These are phyloP conservation scores for Heritiera fomes DNA, from an alignment of 345 rosid species.

Conservation along the genomic window DNA sequence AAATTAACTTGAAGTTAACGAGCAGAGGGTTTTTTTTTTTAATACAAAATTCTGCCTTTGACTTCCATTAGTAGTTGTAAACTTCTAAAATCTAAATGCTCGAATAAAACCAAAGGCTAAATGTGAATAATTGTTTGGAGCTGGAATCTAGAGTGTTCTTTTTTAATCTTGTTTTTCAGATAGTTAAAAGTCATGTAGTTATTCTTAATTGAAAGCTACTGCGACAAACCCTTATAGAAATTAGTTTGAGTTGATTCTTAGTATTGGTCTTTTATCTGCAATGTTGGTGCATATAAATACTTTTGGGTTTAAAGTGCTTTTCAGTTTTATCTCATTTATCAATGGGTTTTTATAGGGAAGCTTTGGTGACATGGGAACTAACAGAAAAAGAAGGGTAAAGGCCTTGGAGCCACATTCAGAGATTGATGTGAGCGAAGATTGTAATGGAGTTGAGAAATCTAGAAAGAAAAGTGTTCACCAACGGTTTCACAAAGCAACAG, in stretches of 20 bases:
- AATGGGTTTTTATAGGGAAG: neutral
- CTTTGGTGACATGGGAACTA: conserved; percentile 30
- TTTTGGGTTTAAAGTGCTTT: neutral
- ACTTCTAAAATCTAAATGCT: conserved; percentile 3
- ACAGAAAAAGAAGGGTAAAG: conserved; percentile 27
- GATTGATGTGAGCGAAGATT: conserved; percentile 11
- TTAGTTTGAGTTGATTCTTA: neutral
- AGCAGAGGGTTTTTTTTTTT: neutral
- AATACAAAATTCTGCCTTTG: neutral
- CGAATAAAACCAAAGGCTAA: neutral
- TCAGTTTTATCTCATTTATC: neutral
- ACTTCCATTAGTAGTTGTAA: neutral
- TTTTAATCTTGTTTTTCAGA: neutral
- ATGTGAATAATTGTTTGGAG: neutral
- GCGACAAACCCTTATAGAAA: neutral
- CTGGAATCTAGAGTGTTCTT: neutral
- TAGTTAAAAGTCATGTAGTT: neutral
- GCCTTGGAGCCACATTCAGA: conserved; percentile 21
- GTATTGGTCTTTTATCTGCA: neutral
- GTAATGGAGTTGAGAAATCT: conserved; percentile 27
- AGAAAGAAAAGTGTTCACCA: conserved; percentile 22
- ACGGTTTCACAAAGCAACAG: conserved; percentile 23
- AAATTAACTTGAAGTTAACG: neutral
- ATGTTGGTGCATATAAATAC: neutral
- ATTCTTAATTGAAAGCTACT: neutral